Evolutionary conservation across 1,284 basidiomycete genomes (phyloP).

Genomic region (Cryptococcus sp.): DNA sequence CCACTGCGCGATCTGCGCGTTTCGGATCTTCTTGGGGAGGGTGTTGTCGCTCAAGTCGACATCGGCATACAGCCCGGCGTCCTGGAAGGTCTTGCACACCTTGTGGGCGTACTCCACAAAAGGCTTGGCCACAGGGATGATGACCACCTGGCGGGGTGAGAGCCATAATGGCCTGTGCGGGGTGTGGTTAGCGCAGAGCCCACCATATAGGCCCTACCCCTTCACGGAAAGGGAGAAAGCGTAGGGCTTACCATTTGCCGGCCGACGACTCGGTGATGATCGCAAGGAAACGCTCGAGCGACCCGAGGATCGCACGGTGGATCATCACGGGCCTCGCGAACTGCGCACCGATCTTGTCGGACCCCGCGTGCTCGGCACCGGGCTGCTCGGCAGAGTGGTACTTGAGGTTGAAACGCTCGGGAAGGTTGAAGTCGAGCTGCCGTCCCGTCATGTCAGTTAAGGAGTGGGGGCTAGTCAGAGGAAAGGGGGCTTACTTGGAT

Average conservation of each 20-base stretch:
- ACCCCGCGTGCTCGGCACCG: conserved; percentile 51
- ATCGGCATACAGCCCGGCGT: conserved; percentile 78
- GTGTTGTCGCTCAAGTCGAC: conserved; percentile 92
- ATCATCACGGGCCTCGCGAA: conserved; percentile 90
- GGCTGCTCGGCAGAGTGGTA: conserved; percentile 64
- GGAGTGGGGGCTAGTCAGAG: background rate
- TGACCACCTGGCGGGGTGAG: conserved; percentile 87
- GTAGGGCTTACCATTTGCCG: conserved; percentile 80
- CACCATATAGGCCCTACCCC: background rate
- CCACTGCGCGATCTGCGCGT: conserved; percentile 88
- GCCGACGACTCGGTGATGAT: conserved; percentile 97
- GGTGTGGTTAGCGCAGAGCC: background rate
- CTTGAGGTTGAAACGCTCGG: conserved; percentile 94
- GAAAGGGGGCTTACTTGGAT: conserved; percentile 55
- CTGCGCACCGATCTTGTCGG: conserved; percentile 51
- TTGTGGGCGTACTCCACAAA: conserved; percentile 88
- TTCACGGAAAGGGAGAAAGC: conserved; percentile 24
- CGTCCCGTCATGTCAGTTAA: background rate
- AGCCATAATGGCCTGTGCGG: conserved; percentile 87
- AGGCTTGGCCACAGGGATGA: conserved; percentile 82
- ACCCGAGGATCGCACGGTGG: conserved; percentile 94
- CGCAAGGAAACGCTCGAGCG: conserved; percentile 92
- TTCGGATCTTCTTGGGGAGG: conserved; percentile 92
- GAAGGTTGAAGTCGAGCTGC: conserved; percentile 98
- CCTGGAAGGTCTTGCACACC: conserved; percentile 66